Conservation (phyloP, 306 rosid species). For the Vigna mungo region DNA sequence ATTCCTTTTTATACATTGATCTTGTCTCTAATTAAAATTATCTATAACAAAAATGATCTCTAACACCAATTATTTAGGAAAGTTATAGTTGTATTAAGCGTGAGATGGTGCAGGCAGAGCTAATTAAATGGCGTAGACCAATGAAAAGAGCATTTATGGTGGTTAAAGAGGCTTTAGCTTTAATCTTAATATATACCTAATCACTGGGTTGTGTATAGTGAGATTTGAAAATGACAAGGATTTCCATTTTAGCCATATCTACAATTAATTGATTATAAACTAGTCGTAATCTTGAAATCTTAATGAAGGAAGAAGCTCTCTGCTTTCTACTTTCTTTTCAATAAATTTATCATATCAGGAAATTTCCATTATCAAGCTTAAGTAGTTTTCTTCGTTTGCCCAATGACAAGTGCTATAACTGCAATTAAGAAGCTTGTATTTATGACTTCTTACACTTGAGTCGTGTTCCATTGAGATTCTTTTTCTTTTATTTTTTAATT, state of each 20-base stretch:
- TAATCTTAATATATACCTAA: conserved; percentile 42
- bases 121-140: conserved; percentile 37
- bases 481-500: neutral
- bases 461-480: neutral
- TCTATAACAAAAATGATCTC: too few relatives aligned
- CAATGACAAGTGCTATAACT: conserved; percentile 5
- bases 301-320: conserved; percentile 18
- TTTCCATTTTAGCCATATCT: conserved; percentile 27
- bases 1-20: too few relatives aligned
- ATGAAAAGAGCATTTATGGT: conserved; percentile 39
- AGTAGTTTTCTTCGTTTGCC: neutral
- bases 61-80: too few relatives aligned
- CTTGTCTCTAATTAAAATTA: too few relatives aligned
- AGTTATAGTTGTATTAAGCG: neutral
- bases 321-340: conserved; percentile 21
- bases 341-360: conserved; percentile 13
- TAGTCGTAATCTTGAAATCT: conserved; percentile 33
- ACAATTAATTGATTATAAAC: conserved; percentile 27
- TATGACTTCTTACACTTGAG: conserved; percentile 9
- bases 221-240: conserved; percentile 51
- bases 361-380: conserved; percentile 34
- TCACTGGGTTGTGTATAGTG: conserved; percentile 36
- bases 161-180: conserved; percentile 39
- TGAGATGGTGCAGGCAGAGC: conserved; percentile 29
- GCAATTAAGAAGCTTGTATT: conserved; percentile 15